Evolutionary conservation across 208 protist species (phyloP).

Genomic region (Zelonia costaricensis): DNA sequence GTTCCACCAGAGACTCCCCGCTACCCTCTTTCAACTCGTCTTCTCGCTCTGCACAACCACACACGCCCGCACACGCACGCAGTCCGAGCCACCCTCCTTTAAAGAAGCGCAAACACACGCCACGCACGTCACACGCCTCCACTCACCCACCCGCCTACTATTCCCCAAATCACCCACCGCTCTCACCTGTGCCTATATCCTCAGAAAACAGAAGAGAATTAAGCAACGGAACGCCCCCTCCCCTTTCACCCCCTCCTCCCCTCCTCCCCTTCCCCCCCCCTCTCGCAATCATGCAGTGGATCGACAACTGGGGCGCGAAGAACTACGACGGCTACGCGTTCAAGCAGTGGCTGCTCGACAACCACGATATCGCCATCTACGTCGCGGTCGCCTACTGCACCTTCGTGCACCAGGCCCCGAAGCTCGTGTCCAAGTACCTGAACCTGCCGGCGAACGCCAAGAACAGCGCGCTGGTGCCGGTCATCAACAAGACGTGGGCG

Average conservation of each 20-base stretch:
- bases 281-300: conserved; percentile 29
- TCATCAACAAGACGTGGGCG: conserved; percentile 58
- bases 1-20: too few relatives aligned
- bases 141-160: too few relatives aligned
- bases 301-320: conserved; percentile 54
- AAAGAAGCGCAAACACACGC: too few relatives aligned
- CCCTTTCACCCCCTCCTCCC: not conserved
- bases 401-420: conserved; percentile 53
- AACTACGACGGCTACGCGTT: conserved; percentile 69
- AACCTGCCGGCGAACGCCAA: conserved; percentile 24
- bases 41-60: too few relatives aligned
- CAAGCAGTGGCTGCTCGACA: conserved; percentile 47
- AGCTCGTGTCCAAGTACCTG: conserved; percentile 32
- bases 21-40: too few relatives aligned
- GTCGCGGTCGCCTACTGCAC: conserved; percentile 41
- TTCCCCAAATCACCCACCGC: too few relatives aligned
- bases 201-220: too few relatives aligned
- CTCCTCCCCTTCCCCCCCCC: not conserved
- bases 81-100: too few relatives aligned
- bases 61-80: too few relatives aligned
- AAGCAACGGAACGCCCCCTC: not conserved
- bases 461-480: conserved; percentile 28
- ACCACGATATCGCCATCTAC: conserved; percentile 63
- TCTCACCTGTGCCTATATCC: too few relatives aligned
- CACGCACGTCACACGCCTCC: too few relatives aligned